phyloP scores from a whole-genome alignment of 2,329 filamentous ascomycete species.

The Pseudogymnoascus verrucosus region DNA sequence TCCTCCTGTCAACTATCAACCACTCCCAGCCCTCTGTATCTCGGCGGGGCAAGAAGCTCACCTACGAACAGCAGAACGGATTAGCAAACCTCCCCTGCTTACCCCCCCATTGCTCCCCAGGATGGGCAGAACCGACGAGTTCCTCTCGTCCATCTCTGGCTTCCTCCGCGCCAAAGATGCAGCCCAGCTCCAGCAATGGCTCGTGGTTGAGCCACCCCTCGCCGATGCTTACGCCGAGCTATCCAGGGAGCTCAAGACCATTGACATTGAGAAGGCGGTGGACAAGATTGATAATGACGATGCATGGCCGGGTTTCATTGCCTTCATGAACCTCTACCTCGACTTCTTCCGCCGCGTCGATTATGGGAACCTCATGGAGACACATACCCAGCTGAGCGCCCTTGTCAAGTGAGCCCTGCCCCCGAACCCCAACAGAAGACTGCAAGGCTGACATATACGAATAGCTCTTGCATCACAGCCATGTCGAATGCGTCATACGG shows the following conservation, averaged over 20 bases:
- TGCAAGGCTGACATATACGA: not conserved
- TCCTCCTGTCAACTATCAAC: not conserved
- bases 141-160: conserved; percentile 55
- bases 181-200: conserved; percentile 56
- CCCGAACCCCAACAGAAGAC: conserved; percentile 9
- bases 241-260: conserved; percentile 55
- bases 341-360: conserved; percentile 74
- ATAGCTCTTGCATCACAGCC: conserved; percentile 72
- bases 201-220: conserved; percentile 67
- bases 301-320: conserved; percentile 67
- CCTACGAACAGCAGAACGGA: not conserved
- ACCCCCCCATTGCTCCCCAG: not conserved
- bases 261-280: conserved; percentile 54
- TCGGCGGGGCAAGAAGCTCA: not conserved
- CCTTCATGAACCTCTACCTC: conserved; percentile 76
- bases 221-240: conserved; percentile 60
- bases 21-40: not conserved
- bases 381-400: conserved; percentile 66
- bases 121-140: conserved; percentile 60
- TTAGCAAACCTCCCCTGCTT: not conserved
- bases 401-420: conserved; percentile 59
- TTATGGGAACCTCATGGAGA: conserved; percentile 63
- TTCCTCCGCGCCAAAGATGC: conserved; percentile 59
- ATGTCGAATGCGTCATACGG: conserved; percentile 74
- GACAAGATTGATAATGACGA: conserved; percentile 55